Conservation (phyloP, 2,329 filamentous ascomycete genomes). For the Sarocladiaceae sp. region DNA sequence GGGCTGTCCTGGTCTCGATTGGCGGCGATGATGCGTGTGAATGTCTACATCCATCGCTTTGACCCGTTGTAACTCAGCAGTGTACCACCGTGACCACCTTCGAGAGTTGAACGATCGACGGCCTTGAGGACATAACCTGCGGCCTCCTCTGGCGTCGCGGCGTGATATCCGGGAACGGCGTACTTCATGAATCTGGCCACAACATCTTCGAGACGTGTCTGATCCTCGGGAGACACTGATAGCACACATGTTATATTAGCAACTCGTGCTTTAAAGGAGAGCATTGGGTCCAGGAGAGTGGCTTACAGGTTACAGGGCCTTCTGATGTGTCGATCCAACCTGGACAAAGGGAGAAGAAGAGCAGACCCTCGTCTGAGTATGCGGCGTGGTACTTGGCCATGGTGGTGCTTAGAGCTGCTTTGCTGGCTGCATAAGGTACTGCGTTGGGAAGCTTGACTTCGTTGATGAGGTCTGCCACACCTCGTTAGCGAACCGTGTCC, state of each 20-base stretch:
- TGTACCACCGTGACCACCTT: background rate
- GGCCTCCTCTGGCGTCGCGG: background rate
- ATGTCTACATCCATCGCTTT: background rate
- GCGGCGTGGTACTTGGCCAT: background rate
- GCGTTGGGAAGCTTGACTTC: background rate
- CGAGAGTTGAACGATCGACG: background rate
- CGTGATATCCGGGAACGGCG: background rate
- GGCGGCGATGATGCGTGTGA: too few species aligned
- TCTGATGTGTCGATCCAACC: background rate
- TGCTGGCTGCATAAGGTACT: background rate
- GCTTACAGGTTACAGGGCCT: background rate
- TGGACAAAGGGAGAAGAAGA: background rate
- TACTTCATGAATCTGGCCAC: background rate
- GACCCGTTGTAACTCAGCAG: background rate
- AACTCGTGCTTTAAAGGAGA: background rate
- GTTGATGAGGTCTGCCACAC: constrained; percentile 2
- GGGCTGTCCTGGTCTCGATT: too few species aligned
- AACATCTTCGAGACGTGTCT: background rate
- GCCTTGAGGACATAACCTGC: background rate
- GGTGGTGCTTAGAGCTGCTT: background rate
- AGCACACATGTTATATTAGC: too few species aligned
- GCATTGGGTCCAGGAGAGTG: background rate
- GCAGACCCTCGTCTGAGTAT: background rate
- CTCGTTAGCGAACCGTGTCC: too few species aligned
- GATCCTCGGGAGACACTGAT: background rate